Evolutionary conservation across 352 stramenopile genomes (phyloP), one percentile per base, ranked within the genome.

Genomic region (Globisporangium yorkense): DNA sequence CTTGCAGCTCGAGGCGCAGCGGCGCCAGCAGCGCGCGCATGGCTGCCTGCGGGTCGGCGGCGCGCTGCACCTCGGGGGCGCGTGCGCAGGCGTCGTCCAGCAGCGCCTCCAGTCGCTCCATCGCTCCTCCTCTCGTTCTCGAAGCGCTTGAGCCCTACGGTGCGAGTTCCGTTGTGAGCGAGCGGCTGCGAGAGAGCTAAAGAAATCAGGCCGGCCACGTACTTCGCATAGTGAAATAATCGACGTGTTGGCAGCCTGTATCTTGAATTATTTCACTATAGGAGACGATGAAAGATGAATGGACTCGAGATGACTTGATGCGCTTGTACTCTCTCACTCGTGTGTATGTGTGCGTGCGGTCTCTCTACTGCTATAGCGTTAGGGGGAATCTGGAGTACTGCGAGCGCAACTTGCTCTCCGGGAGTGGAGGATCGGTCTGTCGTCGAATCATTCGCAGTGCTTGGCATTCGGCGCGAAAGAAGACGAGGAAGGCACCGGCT

Each of bases 71-170:
- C 29, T 71, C 66, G n/a, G 40, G n/a, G 15, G 79, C 77, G 48
- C 69, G 72, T 31, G 72, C 71, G 46, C 58, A 84, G 21, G 80
- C 67, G 55, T 54, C 45, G 51, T 71, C 80, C 4, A 93, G 69
- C 24, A 89, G 67, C 57, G 63, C 77, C 58, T 92, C 80, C 31
- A 89, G 40, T 61, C 84, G 74, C 57, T 80, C 74, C 63, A 91
- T 75, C 35, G 27, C n/a, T 16, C 43, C n/a, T 16, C 43, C 21
- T 24, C 21, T 24, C 21, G 21, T 45, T 44, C 18, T 46, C 7
- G 3, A 41, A 50, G 3, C 5, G 20, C 50, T 20, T 46, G 20
- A 39, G 43, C n/a, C 54, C 57, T 41, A 3, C 10, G 37, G 9
- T 10, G 37, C 37, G 37, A 41, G 37, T 15, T 37, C 45, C 33